A percentile compares a stretch with the other conserved stretches of the same genome.
phyloP scores from a whole-genome alignment of 2,329 filamentous ascomycete species.

The Botryotinia narcissicola region DNA sequence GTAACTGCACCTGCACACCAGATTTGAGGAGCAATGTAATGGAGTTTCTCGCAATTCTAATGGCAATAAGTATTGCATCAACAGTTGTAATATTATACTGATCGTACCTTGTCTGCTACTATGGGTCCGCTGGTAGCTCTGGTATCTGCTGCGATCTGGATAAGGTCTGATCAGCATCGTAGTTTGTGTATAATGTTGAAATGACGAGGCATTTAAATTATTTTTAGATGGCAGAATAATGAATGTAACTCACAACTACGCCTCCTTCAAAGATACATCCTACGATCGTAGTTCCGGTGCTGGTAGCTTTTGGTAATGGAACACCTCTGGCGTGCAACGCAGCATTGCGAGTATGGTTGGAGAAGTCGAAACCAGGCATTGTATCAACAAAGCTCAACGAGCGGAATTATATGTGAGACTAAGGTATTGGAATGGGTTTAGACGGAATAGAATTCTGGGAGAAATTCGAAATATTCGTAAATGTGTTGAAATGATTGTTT shows the following conservation, averaged over 20 bases:
- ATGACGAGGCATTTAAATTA: neutral
- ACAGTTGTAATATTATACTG: neutral
- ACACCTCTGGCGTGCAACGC: slow-evolving; percentile 92
- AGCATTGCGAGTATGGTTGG: slow-evolving; percentile 99
- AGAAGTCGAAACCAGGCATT: slow-evolving; percentile 99
- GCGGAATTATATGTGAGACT: slow-evolving; percentile 9
- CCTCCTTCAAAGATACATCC: slow-evolving; percentile 95
- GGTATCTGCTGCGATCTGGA: slow-evolving; percentile 92
- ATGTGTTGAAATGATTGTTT: slow-evolving; percentile 11
- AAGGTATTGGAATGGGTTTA: neutral
- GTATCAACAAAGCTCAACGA: slow-evolving; percentile 40
- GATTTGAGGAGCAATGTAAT: slow-evolving; percentile 98
- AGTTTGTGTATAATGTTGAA: neutral
- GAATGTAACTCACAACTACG: slow-evolving; percentile 68
- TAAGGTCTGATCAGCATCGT: slow-evolving; percentile 26
- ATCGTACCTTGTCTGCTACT: slow-evolving; percentile 86
- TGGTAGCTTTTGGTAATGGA: slow-evolving; percentile 94
- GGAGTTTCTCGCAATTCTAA: slow-evolving; percentile 97
- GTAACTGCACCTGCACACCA: slow-evolving; percentile 99
- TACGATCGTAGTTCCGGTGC: slow-evolving; percentile 98
- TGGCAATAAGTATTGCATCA: slow-evolving; percentile 11
- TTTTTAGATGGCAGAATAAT: neutral
- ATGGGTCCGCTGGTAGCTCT: slow-evolving; percentile 96
- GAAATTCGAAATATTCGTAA: neutral
- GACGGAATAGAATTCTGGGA: neutral